phyloP scores from a whole-genome alignment of 73 alveolate genomes.

The Paramecium octaurelia region DNA sequence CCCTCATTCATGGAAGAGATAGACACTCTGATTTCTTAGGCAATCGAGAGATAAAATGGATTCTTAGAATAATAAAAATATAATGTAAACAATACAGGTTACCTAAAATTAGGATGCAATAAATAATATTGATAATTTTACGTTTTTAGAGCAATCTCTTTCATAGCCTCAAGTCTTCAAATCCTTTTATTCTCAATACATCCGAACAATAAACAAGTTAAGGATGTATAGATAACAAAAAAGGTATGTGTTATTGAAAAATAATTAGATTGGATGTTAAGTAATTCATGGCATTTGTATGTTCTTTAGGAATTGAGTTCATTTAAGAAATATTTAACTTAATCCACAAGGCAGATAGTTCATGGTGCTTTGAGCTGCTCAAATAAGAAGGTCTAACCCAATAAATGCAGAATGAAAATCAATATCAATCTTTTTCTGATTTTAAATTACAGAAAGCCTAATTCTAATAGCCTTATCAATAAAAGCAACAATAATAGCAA shows the following conservation, averaged over 20 bases:
- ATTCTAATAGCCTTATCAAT: background rate
- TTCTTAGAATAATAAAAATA: background rate
- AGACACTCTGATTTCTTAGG: background rate
- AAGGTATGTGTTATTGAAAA: background rate
- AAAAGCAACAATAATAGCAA: background rate
- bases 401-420: background rate
- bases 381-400: background rate
- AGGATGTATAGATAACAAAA: background rate
- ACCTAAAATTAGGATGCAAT: slow-evolving; percentile 8
- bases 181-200: background rate
- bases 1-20: slow-evolving; percentile 28
- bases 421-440: background rate
- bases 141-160: background rate
- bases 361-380: slow-evolving; percentile 21
- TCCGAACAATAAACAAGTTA: background rate
- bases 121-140: slow-evolving; percentile 21
- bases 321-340: background rate
- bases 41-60: background rate
- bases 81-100: background rate
- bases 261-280: background rate
- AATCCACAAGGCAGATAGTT: slow-evolving; percentile 13
- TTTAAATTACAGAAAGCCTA: background rate
- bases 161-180: background rate
- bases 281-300: background rate
- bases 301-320: background rate